Evolutionary conservation across 805 yeast genomes (phyloP).

Genomic region (Ogataea pini): DNA sequence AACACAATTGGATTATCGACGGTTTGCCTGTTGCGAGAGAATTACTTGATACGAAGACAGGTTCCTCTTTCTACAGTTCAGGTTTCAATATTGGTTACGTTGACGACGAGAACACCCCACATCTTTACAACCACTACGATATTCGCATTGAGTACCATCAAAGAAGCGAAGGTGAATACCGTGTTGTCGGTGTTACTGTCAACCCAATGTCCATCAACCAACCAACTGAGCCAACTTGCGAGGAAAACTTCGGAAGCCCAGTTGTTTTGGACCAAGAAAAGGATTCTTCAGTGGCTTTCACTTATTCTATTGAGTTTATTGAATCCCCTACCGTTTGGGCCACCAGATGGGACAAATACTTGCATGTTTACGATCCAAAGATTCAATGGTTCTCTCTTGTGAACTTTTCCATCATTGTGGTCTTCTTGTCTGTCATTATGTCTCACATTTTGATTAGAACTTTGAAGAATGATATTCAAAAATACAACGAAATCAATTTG

Average conservation of each 20-base stretch:
- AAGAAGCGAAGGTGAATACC: conserved; percentile 62
- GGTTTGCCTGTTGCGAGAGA: conserved; percentile 88
- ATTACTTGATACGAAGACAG: conserved; percentile 57
- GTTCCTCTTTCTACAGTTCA: conserved; percentile 65
- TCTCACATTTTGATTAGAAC: conserved; percentile 78
- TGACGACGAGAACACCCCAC: conserved; percentile 54
- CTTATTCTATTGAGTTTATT: conserved; percentile 80
- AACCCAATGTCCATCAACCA: conserved; percentile 57
- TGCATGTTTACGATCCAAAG: conserved; percentile 87
- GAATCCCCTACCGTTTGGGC: conserved; percentile 87
- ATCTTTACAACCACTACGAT: conserved; percentile 78
- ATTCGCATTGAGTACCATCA: conserved; percentile 81
- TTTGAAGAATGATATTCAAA: conserved; percentile 78
- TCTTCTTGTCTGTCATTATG: conserved; percentile 74
- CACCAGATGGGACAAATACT: conserved; percentile 96
- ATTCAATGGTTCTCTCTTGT: conserved; percentile 95
- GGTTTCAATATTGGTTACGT: conserved; percentile 81
- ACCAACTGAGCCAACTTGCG: conserved; percentile 23
- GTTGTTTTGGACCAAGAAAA: conserved; percentile 50
- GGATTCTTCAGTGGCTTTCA: conserved; percentile 64
- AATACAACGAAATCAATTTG: conserved; percentile 85
- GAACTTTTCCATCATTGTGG: conserved; percentile 80
- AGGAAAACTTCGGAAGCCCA: conserved; percentile 31
- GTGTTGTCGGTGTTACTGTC: conserved; percentile 91
- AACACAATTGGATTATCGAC: conserved; percentile 90